Evolutionary conservation across 2,329 filamentous ascomycete genomes (phyloP).

Genomic region (Monosporascus sp.): DNA sequence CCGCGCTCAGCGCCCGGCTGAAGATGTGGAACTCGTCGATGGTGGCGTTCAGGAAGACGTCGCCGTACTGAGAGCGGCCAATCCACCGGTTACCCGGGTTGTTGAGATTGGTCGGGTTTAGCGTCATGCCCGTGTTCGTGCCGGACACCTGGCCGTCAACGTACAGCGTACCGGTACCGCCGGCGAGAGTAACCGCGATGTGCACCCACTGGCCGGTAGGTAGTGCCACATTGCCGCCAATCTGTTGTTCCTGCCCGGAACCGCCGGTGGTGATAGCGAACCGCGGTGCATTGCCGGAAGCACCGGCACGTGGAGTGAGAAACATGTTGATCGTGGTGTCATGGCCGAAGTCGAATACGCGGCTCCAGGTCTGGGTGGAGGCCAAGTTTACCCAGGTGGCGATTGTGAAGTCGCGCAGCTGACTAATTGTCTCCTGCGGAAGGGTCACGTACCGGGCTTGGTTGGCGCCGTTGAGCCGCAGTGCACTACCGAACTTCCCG

Average conservation of each 20-base stretch:
- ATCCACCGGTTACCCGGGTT: slow-evolving; percentile 17
- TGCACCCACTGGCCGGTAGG: slow-evolving; percentile 12
- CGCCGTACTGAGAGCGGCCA: slow-evolving; percentile 13
- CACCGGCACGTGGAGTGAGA: slow-evolving; percentile 9
- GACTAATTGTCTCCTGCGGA: slow-evolving; percentile 15
- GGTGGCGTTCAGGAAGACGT: slow-evolving; percentile 9
- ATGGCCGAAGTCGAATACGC: slow-evolving; percentile 16
- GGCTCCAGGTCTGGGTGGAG: slow-evolving; percentile 6
- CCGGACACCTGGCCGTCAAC: slow-evolving; percentile 12
- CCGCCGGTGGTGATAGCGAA: slow-evolving; percentile 15
- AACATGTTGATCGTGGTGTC: slow-evolving; percentile 14
- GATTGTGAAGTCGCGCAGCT: slow-evolving; percentile 15
- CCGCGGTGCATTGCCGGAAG: slow-evolving; percentile 5
- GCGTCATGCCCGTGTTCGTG: slow-evolving; percentile 8
- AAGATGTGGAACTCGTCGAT: slow-evolving; percentile 18
- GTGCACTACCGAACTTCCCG: slow-evolving; percentile 13
- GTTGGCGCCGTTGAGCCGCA: slow-evolving; percentile 4
- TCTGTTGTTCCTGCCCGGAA: slow-evolving; percentile 8
- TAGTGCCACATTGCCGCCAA: slow-evolving; percentile 9
- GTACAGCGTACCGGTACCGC: slow-evolving; percentile 10
- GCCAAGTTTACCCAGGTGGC: slow-evolving; percentile 13
- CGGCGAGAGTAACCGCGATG: slow-evolving; percentile 11
- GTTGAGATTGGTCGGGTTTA: slow-evolving; percentile 10
- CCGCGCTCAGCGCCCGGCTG: slow-evolving; percentile 10
- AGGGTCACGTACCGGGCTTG: slow-evolving; percentile 12